Evolutionary conservation across 1,284 basidiomycete genomes (phyloP), one percentile per base, ranked within the genome.

Genomic region (Chalciporus sp.): DNA sequence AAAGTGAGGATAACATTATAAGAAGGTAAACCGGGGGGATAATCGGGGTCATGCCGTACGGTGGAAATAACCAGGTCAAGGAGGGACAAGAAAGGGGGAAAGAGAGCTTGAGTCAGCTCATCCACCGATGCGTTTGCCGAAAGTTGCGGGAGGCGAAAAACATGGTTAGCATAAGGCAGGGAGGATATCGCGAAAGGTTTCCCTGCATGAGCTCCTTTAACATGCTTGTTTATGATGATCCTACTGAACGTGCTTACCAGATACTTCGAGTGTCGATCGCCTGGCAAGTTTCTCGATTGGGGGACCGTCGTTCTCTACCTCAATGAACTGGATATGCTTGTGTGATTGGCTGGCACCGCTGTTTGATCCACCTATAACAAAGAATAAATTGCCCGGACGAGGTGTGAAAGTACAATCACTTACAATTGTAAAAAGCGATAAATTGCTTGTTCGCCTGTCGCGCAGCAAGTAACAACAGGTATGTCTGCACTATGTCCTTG

Each of bases 321-420:
- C 69, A 17, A 95, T 72, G 57, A 94, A 87, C 70, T 95, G 93
- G 19, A 95, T 65, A 68, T 95, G 93, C 62, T 95, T 92, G 73
- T 94, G 93, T 2, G 81, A 76, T 72, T 95, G 93, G 68, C 90
- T 93, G 8, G 94, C 92, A 33, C 93, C 94, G 55, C 90, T 93
- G 44, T 82, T 77, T 45, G 83, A 78, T 5, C 92, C 92, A 61
- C 91, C 90, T 89, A 51, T 2, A 6, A 16, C 33, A 35, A n/a
- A 35, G 14, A 53, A 40, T 28, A 19, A 8, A 45, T 52, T 45
- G 42, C 20, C 6, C 23, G 23, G 12, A 26, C 41, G 37, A 11
- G 19, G 31, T 41, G 27, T 27, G 33, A n/a, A 9, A 20, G 19
- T 33, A 17, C 19, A 39, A 39, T 23, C 6, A 26, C 79, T 55